Percentiles rank a stretch among this genome's conserved stretches.
These are phyloP conservation scores for Wickerhamomyces chambardii DNA, from an alignment of 805 yeast species.

Conservation along the genomic window DNA sequence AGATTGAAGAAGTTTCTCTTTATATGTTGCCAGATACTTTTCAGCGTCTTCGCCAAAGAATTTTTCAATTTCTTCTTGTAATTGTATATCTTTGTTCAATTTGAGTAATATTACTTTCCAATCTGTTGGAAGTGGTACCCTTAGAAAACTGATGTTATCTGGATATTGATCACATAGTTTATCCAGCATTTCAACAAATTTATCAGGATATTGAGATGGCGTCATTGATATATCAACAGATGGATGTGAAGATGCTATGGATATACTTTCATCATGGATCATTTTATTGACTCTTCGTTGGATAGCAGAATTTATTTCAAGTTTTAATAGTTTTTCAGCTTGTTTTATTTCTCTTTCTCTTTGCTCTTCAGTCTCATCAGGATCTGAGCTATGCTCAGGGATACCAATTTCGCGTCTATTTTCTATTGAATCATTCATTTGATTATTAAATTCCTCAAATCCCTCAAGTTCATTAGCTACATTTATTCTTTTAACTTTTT, in stretches of 20 bases:
- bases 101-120: background rate
- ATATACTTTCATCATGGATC: background rate
- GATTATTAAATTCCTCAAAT: too few relatives aligned
- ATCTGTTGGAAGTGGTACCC: background rate
- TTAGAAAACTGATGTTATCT: too few relatives aligned
- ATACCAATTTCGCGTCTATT: too few relatives aligned
- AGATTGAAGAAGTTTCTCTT: background rate
- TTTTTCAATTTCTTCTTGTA: background rate
- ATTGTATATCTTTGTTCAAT: too few relatives aligned
- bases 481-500: too few relatives aligned
- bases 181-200: too few relatives aligned
- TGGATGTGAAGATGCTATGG: background rate
- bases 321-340: background rate
- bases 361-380: background rate
- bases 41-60: background rate
- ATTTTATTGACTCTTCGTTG: constrained; percentile 1
- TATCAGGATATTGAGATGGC: too few relatives aligned
- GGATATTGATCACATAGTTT: too few relatives aligned
- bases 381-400: too few relatives aligned
- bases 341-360: background rate
- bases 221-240: too few relatives aligned
- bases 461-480: too few relatives aligned
- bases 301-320: background rate
- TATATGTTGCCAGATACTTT: background rate
- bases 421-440: too few relatives aligned